These are phyloP conservation scores for Daldinia sp. DNA, from an alignment of 2,329 filamentous ascomycete genomes.

Conservation along the genomic window DNA sequence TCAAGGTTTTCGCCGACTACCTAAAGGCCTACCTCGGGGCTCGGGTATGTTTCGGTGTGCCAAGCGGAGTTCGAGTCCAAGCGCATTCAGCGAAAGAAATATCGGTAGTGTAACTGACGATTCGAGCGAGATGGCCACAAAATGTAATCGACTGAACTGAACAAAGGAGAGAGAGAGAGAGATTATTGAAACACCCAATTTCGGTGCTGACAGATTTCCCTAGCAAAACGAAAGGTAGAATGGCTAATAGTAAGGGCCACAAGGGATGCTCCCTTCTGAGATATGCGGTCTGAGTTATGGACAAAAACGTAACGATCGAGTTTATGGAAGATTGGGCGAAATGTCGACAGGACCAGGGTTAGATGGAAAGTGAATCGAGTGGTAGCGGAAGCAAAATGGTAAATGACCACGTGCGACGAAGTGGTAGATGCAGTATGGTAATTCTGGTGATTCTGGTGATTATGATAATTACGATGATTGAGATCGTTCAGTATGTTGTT, in stretches of 20 bases:
- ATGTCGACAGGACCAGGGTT: background rate
- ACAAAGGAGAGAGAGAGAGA: background rate
- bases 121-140: constrained; percentile 2
- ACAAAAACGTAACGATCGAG: background rate
- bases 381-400: constrained; percentile 9
- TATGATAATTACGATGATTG: background rate
- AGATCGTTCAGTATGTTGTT: background rate
- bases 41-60: constrained; percentile 10
- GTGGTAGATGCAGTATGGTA: background rate
- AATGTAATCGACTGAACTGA: background rate
- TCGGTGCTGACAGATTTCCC: background rate
- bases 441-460: background rate
- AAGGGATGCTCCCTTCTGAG: background rate
- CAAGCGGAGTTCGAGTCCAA: background rate
- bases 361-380: constrained; percentile 3
- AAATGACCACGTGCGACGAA: constrained; percentile 9
- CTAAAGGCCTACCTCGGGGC: constrained; percentile 6
- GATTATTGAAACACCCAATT: constrained; percentile 1
- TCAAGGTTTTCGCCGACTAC: constrained; percentile 18
- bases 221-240: background rate
- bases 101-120: constrained; percentile 3
- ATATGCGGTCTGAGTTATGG: background rate
- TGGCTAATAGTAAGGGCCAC: constrained; percentile 2
- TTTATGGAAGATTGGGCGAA: background rate
- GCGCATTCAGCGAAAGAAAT: constrained; percentile 10